Base-by-base conservation (phyloP, 2,329 filamentous ascomycete genomes). In the Pseudocercospora fijiensis region DNA sequence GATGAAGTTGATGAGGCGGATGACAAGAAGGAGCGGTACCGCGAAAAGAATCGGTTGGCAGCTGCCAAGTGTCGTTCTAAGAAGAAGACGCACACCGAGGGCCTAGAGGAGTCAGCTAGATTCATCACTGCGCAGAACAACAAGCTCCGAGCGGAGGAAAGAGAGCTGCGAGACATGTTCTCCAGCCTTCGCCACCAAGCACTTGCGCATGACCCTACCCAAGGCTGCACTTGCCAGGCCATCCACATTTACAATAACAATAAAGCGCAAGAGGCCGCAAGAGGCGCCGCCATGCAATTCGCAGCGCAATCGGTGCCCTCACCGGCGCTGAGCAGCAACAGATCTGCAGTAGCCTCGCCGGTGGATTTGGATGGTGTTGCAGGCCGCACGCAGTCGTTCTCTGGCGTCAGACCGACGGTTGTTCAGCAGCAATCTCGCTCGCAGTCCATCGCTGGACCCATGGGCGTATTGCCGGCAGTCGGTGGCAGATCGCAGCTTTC, bases 31-130 rank as follows among this genome's bases (percentile, higher is more conserved):
- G 81, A 79, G 65, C 83, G 82, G 65, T 88, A 87, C 69, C 81
- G 91, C 0, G 87, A 90, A 75, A 85, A 89, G 65, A 92, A 92
- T 74, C 83, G 89, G 9, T 78, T 89, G 2, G 89, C 90, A 0
- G 89, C 90, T 1, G 89, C 86, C 74, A 91, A 91, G 73, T 92
- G 89, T 72, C 85, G 89, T 3, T 84, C 88, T 71, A 90, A 90
- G 78, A 86, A 86, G 76, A 86, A 86, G 74, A 82, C 84, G 65
- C 84, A 84, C 70, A 83, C 81, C 37, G 77, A 81, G 61, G 71
- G 78, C 41, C 79, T 86, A 13, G 84, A 86, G 67, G 75, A 75
- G 30, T 76, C 76, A 55, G 76, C 77, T n/a, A 75, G 79, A 45
- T 75, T 78, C 8, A 75, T 77, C 26, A 75, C 74, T 2, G 71